Conservation (phyloP, 495 filamentous ascomycete species). For the Pyrenopolyporus hunteri region DNA sequence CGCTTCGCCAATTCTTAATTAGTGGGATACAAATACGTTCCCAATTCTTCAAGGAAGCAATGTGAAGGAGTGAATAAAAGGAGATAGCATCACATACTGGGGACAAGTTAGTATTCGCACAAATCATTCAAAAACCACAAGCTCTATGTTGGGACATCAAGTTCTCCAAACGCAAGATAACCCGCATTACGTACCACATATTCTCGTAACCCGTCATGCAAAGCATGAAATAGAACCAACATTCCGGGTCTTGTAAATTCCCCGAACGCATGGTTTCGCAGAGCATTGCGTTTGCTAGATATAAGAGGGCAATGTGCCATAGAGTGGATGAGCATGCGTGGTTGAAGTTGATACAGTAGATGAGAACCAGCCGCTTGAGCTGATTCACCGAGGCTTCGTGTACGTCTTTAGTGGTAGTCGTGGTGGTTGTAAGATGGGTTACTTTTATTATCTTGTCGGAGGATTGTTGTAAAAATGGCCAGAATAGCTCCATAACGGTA, state of each 20-base stretch:
- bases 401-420: constrained; percentile 14
- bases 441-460: constrained; percentile 12
- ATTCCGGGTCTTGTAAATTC: constrained; percentile 22
- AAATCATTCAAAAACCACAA: not conserved
- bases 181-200: constrained; percentile 30
- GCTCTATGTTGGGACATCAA: not conserved
- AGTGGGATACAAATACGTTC: not conserved
- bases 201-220: constrained; percentile 36
- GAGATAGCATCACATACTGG: constrained; percentile 19
- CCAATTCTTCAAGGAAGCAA: not conserved
- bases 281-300: constrained; percentile 39
- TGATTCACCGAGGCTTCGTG: constrained; percentile 35
- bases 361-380: constrained; percentile 34
- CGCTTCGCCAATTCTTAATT: not conserved
- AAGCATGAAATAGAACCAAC: constrained; percentile 39
- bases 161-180: not conserved
- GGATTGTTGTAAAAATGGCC: constrained; percentile 31
- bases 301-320: constrained; percentile 37
- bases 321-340: constrained; percentile 15
- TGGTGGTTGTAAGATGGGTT: constrained; percentile 12
- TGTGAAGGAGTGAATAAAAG: not conserved
- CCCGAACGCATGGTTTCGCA: constrained; percentile 31
- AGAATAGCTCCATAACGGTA: constrained; percentile 33
- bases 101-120: constrained; percentile 12
- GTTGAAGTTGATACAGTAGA: constrained; percentile 33